Conservation (phyloP, 2,329 filamentous ascomycete genomes). For the Arthrobotrys musiformis region DNA sequence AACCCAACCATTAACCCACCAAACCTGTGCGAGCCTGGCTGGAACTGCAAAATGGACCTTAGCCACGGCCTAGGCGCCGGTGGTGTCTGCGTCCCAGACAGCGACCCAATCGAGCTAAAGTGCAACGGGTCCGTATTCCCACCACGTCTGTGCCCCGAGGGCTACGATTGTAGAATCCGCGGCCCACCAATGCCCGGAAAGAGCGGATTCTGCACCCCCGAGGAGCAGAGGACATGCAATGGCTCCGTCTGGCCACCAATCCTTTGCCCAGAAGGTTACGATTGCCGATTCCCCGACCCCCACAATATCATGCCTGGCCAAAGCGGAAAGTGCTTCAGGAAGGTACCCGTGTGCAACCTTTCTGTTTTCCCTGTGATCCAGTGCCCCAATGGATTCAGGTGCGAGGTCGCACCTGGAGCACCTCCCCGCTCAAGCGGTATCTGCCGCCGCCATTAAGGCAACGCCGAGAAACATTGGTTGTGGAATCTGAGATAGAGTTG, state of each 20-base stretch:
- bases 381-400: not conserved
- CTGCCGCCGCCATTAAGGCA: not conserved
- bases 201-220: not conserved
- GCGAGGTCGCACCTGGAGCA: not conserved
- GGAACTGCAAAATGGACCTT: conserved; percentile 4
- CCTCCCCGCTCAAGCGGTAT: not conserved
- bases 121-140: conserved; percentile 5
- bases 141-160: not conserved
- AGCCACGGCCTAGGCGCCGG: not conserved
- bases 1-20: not conserved
- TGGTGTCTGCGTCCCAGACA: conserved; percentile 5
- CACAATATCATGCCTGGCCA: conserved; percentile 2
- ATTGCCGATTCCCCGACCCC: not conserved
- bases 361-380: not conserved
- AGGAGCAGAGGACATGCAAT: conserved; percentile 4
- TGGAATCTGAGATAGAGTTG: too few relatives aligned
- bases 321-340: not conserved
- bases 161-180: not conserved
- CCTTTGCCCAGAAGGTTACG: not conserved
- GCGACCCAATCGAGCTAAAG: not conserved
- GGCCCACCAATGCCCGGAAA: not conserved
- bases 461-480: too few relatives aligned
- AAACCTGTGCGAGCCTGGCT: not conserved
- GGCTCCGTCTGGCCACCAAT: not conserved
- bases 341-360: not conserved